A percentile compares a stretch with the other conserved stretches of the same genome.
These are phyloP conservation scores for Massariosphaeria phaeospora DNA, from an alignment of 495 filamentous ascomycete species.

Conservation along the genomic window DNA sequence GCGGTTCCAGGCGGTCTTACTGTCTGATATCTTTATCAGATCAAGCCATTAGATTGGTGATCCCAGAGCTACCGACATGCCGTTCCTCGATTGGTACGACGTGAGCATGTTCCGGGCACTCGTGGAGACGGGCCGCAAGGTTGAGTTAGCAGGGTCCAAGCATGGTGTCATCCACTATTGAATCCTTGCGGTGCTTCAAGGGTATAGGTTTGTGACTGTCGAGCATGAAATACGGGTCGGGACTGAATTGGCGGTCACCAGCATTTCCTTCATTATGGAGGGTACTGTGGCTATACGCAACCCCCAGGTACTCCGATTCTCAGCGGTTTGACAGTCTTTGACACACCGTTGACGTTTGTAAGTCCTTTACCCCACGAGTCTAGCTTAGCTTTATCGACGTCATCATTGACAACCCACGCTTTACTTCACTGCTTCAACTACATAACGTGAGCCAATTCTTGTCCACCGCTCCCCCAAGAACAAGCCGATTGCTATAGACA, in stretches of 20 bases:
- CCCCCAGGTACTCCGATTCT: too few relatives aligned
- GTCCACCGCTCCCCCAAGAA: too few relatives aligned
- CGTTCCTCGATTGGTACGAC: neutral
- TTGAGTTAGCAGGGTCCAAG: too few relatives aligned
- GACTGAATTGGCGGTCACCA: too few relatives aligned
- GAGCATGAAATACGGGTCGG: neutral
- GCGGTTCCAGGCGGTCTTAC: neutral
- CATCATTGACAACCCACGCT: too few relatives aligned
- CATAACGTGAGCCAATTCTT: too few relatives aligned
- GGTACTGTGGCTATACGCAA: too few relatives aligned
- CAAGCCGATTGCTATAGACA: neutral
- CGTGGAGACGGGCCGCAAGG: conserved; percentile 1
- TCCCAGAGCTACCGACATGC: neutral
- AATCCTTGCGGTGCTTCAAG: too few relatives aligned
- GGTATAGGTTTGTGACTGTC: neutral
- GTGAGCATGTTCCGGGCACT: neutral
- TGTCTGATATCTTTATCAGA: neutral
- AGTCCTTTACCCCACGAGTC: neutral
- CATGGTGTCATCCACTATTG: too few relatives aligned
- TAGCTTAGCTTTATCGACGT: too few relatives aligned
- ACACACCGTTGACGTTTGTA: neutral
- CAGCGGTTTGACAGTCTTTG: too few relatives aligned
- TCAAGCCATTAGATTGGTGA: conserved; percentile 1
- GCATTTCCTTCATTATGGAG: conserved; percentile 5
- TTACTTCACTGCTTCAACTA: too few relatives aligned